Conservation (phyloP, 2,329 filamentous ascomycete genomes). For the Seiridium cupressi region DNA sequence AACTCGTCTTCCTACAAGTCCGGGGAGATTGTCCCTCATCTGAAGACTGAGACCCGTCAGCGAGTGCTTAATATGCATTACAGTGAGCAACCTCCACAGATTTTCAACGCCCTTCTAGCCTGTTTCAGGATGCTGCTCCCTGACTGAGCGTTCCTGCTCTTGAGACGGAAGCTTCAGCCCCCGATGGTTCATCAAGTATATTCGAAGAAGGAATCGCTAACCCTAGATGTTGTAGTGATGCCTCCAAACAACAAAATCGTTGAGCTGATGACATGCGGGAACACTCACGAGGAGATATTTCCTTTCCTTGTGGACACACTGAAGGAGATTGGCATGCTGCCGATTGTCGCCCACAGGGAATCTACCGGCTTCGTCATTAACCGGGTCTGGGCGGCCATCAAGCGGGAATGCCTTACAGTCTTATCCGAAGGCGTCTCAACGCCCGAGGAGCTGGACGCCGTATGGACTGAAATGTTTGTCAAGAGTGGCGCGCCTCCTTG, state of each 20-base stretch:
- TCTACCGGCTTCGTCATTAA: conserved; percentile 32
- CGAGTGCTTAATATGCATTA: conserved; percentile 33
- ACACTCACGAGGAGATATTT: conserved; percentile 24
- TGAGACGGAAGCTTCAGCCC: no score
- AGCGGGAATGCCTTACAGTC: conserved; percentile 30
- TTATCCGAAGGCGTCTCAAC: conserved; percentile 28
- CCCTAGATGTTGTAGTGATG: conserved; percentile 15
- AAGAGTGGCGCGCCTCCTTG: conserved; percentile 27
- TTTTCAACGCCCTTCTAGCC: neutral
- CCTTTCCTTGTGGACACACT: conserved; percentile 25
- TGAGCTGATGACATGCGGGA: conserved; percentile 32
- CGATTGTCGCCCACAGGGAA: conserved; percentile 24
- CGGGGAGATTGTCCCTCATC: conserved; percentile 19
- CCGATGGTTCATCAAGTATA: no score
- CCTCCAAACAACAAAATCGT: conserved; percentile 29
- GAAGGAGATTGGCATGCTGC: conserved; percentile 24
- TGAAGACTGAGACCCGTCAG: conserved; percentile 16
- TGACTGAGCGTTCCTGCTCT: no score
- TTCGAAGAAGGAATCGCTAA: no score
- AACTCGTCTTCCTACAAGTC: conserved; percentile 29
- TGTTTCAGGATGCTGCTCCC: neutral
- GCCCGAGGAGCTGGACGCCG: conserved; percentile 28
- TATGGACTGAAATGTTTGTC: conserved; percentile 28
- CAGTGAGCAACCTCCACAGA: conserved; percentile 3
- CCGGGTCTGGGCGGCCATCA: conserved; percentile 32